A percentile compares a stretch with the other conserved stretches of the same genome.
These are phyloP conservation scores for Fusarium sp. DNA, from an alignment of 2,329 filamentous ascomycete genomes.

Conservation along the genomic window DNA sequence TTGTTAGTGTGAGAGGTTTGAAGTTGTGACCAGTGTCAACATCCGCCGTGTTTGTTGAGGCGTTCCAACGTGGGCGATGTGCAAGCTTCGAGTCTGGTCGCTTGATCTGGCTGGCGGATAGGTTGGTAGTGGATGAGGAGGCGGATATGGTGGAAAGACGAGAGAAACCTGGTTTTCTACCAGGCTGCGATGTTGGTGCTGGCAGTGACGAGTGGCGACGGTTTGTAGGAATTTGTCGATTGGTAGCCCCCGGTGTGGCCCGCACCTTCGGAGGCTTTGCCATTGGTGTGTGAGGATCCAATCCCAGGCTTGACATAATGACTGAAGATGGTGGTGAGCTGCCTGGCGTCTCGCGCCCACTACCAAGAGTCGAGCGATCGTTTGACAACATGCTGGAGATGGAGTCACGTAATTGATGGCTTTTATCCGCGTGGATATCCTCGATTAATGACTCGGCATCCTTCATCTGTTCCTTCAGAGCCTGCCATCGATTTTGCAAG, in stretches of 20 bases:
- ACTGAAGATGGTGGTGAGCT: constrained; percentile 74
- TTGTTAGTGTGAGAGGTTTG: constrained; percentile 71
- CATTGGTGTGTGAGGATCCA: constrained; percentile 62
- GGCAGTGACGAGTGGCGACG: constrained; percentile 65
- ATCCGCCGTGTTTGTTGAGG: constrained; percentile 72
- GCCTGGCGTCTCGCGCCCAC: constrained; percentile 77
- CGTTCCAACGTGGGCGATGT: constrained; percentile 79
- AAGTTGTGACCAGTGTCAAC: constrained; percentile 77
- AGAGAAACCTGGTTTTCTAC: constrained; percentile 59
- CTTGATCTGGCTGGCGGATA: constrained; percentile 56
- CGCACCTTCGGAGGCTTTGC: constrained; percentile 61
- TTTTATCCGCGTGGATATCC: constrained; percentile 74
- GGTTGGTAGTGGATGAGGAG: constrained; percentile 63
- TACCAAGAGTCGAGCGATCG: constrained; percentile 78
- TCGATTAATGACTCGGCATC: constrained; percentile 83
- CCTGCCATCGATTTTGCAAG: constrained; percentile 84
- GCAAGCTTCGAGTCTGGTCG: constrained; percentile 62
- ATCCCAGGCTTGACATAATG: constrained; percentile 68
- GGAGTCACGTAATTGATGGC: constrained; percentile 87
- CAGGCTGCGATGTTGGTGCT: constrained; percentile 56
- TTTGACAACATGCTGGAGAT: constrained; percentile 92
- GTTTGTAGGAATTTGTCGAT: constrained; percentile 60
- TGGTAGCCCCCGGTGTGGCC: constrained; percentile 62
- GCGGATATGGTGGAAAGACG: constrained; percentile 62
- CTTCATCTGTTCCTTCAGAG: constrained; percentile 79